Evolutionary conservation across 352 stramenopile genomes (phyloP), one percentile per base, ranked within the genome.

Genomic region (Globisporangium viniferum): DNA sequence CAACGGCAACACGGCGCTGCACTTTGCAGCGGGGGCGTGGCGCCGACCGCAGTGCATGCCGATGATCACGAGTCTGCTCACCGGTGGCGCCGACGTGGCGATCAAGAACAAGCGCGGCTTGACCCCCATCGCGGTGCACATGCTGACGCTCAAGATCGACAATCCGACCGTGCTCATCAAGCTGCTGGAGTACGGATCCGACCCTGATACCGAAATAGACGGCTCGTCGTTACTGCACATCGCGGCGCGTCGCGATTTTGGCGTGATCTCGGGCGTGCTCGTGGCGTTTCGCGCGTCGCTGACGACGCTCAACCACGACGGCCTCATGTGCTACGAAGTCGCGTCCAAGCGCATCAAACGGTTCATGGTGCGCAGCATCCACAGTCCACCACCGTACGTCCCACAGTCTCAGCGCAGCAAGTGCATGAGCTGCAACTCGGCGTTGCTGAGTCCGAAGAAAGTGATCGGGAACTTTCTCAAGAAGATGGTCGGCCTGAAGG

Each of bases 281-380:
- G 81, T 91, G 20, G 72, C 75, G 33, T 92, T 84, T 70, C 80
- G 83, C 31, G 86, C 83, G 18, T 86, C 82, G 36, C 77, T 93
- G 62, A 70, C 78, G 51, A 68, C 82, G 12, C 73, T 92, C 9
- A 93, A 94, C 67, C 64, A 74, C 9, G 77, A 85, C 44, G 86
- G 86, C 2, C 82, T 93, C 69, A 92, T 91, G 84, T 91, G 83
- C 65, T 92, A 85, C 56, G 80, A 94, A 63, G 82, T 90, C n/a
- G 84, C 86, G 51, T 73, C 80, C 9, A 80, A 74, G 59, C 72
- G 73, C n/a, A 70, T 92, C 10, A 86, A 89, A 64, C 81, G 80
- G 56, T 79, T 84, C 64, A 92, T 94, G 80, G 59, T 92, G 29
- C 79, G 79, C 49, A 90, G 77, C 65, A 88, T 94, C 69, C 72